Evolutionary conservation across 2,329 filamentous ascomycete species (phyloP), one percentile per base, ranked within the genome.

Genomic region (Aspergillus sp.): DNA sequence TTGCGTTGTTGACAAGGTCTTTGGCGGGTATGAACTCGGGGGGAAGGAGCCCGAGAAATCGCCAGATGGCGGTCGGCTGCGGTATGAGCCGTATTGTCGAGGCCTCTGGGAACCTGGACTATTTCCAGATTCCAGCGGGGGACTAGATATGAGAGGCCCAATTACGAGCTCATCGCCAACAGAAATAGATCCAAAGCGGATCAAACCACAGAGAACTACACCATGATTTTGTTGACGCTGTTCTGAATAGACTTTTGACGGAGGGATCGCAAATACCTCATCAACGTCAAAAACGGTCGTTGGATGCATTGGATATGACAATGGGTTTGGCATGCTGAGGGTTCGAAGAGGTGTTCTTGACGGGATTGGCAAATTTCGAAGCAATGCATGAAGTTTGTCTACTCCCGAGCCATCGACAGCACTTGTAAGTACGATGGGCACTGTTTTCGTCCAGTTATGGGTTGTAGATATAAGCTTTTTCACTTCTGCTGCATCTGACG

Each of bases 341-440:
- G 51, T 61, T 54, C 66, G 67, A 27, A 67, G 64, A 2, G 64
- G 55, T 25, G 68, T 68, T 8, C 57, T 66, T 2, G 81, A 76
- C 6, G 88, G 88, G 21, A 93, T 80, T 0, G 93, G 93, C 41
- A 99, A 79, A 55, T 83, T 84, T 57, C 87, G 84, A 12, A 99
- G 79, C 19, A 98, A 81, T 17, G 91, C 90, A 76, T 98, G 95
- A 21, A 96, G 73, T 55, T 90, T 84, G 5, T 87, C 87, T 55
- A 98, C 89, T 0, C 95, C 93, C 12, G 83, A 87, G 0, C 93
- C 95, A 64, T 89, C 91, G 2, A 96, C 87, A 4, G 92, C 87
- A 69, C 93, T 97, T 3, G 92, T 93, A 57, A 98, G 81, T 1
- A 97, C 77, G 49, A 99, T 93, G 0, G 95, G 95, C 1, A 98